A percentile compares a stretch with the other conserved stretches of the same genome.
phyloP scores from a whole-genome alignment of 1,139 yeast genomes.

The Arxiozyma bovina region DNA sequence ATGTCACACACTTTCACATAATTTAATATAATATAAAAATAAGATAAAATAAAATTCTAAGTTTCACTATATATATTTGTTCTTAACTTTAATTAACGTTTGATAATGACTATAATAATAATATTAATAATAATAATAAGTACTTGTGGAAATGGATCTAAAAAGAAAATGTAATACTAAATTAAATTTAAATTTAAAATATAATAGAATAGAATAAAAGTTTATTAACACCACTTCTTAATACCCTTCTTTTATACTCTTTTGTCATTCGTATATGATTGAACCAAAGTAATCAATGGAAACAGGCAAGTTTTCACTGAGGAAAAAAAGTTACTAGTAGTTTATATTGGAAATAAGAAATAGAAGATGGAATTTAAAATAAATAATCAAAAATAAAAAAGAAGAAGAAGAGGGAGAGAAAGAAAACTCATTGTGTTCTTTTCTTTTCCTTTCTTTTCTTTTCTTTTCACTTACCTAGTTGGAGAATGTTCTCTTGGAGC shows the following conservation, averaged over 20 bases:
- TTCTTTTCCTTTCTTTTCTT: background rate
- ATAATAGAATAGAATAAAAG: too few species aligned
- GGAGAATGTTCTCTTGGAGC: slow-evolving; percentile 47
- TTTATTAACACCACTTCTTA: background rate
- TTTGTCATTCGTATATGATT: background rate
- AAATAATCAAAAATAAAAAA: background rate
- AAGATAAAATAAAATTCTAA: background rate
- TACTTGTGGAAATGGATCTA: background rate
- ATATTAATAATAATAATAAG: background rate
- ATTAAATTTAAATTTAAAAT: too few species aligned
- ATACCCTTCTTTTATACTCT: background rate
- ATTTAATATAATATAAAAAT: too few species aligned
- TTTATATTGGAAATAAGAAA: background rate
- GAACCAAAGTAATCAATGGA: too few species aligned
- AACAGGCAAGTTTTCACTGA: background rate
- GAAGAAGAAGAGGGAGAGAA: background rate
- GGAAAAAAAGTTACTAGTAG: background rate
- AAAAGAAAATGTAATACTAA: background rate
- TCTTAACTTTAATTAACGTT: background rate
- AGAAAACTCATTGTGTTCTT: too few species aligned
- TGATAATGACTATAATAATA: too few species aligned
- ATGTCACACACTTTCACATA: background rate
- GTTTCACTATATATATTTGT: background rate
- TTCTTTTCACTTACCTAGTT: slow-evolving; percentile 32
- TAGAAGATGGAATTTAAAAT: background rate